Conservation (phyloP, 2,329 filamentous ascomycete species). For the Xylaria sp. region DNA sequence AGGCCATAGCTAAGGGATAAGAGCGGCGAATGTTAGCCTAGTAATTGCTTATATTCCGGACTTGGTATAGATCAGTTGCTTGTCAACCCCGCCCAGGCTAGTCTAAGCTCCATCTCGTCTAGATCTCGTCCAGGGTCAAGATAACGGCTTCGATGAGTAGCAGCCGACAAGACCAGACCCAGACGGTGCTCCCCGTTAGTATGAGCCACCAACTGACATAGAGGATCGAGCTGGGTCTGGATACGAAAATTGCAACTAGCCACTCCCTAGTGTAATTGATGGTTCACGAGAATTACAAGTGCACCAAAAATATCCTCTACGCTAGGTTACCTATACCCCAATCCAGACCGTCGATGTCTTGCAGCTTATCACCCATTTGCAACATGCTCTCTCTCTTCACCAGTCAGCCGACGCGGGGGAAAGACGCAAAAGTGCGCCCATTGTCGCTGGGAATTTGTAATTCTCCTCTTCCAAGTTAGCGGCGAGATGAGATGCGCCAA, state of each 20-base stretch:
- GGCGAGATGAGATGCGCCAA: constrained; percentile 17
- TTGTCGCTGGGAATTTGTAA: constrained; percentile 21
- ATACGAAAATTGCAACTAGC: constrained; percentile 1
- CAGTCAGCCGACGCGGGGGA: constrained; percentile 6
- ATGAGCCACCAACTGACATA: not conserved
- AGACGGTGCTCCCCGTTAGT: constrained; percentile 10
- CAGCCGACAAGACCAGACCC: not conserved
- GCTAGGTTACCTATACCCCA: not conserved
- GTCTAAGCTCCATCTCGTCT: constrained; percentile 24
- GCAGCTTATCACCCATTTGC: not conserved
- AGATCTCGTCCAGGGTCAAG: constrained; percentile 23
- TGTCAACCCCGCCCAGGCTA: not conserved
- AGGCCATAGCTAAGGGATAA: not conserved
- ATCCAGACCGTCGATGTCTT: not conserved
- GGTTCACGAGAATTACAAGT: not conserved
- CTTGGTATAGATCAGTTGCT: not conserved
- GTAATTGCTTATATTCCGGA: constrained; percentile 14
- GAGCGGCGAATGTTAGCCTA: not conserved
- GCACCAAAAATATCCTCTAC: not conserved
- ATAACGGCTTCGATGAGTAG: constrained; percentile 25
- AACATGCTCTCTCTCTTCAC: not conserved
- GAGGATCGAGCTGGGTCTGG: not conserved
- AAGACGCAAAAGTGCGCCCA: constrained; percentile 7
- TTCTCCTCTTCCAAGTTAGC: constrained; percentile 16
- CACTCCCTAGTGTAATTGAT: not conserved